Base-by-base conservation (phyloP, 1,139 yeast species). In the Kodamaea suecica region DNA sequence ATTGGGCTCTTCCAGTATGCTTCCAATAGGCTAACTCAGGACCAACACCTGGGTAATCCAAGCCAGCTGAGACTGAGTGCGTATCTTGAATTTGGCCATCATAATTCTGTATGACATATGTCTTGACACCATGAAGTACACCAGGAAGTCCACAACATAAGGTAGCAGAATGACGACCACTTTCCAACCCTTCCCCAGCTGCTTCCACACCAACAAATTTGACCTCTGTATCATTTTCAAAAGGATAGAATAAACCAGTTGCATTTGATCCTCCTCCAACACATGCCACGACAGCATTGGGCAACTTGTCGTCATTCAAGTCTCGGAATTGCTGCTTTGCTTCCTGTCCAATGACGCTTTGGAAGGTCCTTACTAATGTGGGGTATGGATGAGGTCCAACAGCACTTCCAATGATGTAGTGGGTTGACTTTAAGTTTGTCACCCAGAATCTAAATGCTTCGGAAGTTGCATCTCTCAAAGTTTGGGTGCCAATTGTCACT, bases 311-410 rank as follows among this genome's bases (percentile, higher is more conserved):
- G 44, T 76, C 65, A 58, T 86, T 87, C 47, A 82, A 66, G 48
- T 74, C 78, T 49, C 76, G 78, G 65, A 90, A 90, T 67, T 92
- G 96, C 59, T 84, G 82, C 63, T 85, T 88, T 25, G 97, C 84
- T 67, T 92, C 99, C 41, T 80, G 74, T 50, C 99, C 99, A 63
- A 92, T 92, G 23, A 92, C 94, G 59, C 92, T 79, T 72, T 92
- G 99, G 87, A 94, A 90, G 17, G 98, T 92, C 68, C 97, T 84
- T 24, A 92, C 99, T 60, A 92, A 76, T 11, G 95, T 86, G 43
- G 99, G 99, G 70, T 88, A 92, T 30, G 99, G 99, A 61, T 92
- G 98, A 31, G 99, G 99, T 25, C 99, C 99, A 57, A 94, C 90
- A 31, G 97, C 98, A 3, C 97, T 88, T 29, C 99, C 99, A 36